Conservation (phyloP, 805 yeast species). For the Saccharomycopsis sp. region DNA sequence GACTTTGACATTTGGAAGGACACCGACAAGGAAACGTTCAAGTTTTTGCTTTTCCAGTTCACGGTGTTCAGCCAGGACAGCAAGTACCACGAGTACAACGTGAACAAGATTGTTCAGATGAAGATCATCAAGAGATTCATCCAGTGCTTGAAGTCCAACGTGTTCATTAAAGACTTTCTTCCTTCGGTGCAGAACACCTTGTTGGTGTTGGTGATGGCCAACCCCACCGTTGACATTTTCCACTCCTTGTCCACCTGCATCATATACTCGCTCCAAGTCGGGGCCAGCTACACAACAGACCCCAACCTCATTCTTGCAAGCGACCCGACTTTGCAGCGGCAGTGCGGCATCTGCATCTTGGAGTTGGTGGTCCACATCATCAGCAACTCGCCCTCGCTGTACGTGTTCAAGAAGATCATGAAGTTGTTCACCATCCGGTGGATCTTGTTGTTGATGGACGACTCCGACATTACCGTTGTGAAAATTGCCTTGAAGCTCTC, state of each 20-base stretch:
- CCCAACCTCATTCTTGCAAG: constrained; percentile 29
- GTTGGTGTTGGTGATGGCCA: constrained; percentile 33
- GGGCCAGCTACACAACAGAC: constrained; percentile 23
- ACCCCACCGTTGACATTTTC: constrained; percentile 46
- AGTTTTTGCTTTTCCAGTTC: constrained; percentile 49
- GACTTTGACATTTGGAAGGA: constrained; percentile 55
- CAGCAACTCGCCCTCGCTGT: constrained; percentile 30
- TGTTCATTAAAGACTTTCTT: constrained; percentile 30
- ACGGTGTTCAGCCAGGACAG: constrained; percentile 46
- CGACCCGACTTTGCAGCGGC: constrained; percentile 24
- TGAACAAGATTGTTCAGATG: constrained; percentile 44
- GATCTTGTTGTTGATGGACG: constrained; percentile 45
- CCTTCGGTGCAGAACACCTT: constrained; percentile 34
- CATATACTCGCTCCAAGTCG: constrained; percentile 37
- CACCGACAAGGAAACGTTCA: constrained; percentile 35
- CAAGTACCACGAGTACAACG: constrained; percentile 42
- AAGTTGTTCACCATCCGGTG: constrained; percentile 58
- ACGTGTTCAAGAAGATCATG: constrained; percentile 34
- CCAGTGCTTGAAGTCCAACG: constrained; percentile 25
- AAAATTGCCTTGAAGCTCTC: constrained; percentile 35
- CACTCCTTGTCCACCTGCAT: constrained; percentile 43
- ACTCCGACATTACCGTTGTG: constrained; percentile 28
- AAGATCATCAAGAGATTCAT: constrained; percentile 32
- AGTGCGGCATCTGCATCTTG: constrained; percentile 30
- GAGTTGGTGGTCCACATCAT: constrained; percentile 34